phyloP scores from a whole-genome alignment of 1,284 basidiomycete species.

The Ganoderma resinaceum region DNA sequence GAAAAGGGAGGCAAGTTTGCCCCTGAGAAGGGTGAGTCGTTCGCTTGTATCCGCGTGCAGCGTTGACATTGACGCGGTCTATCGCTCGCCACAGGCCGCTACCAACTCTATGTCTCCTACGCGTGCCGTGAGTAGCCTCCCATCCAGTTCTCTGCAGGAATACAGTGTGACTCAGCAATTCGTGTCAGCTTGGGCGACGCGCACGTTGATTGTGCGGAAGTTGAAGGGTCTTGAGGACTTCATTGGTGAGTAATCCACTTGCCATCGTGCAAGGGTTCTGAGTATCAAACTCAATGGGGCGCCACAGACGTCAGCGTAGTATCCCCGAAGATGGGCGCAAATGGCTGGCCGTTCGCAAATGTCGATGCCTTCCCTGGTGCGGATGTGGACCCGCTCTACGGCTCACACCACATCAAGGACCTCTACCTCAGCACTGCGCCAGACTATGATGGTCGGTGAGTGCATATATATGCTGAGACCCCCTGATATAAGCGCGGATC shows the following conservation, averaged over 20 bases:
- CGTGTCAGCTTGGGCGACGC: constrained; percentile 86
- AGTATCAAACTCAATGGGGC: background rate
- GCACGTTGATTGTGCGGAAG: constrained; percentile 87
- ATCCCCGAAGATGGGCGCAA: constrained; percentile 84
- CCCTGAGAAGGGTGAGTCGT: constrained; percentile 77
- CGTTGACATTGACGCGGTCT: too few relatives aligned
- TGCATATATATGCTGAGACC: constrained; percentile 50
- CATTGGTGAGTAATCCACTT: constrained; percentile 62
- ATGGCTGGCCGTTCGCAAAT: constrained; percentile 90
- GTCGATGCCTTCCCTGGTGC: constrained; percentile 77
- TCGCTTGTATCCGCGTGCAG: background rate
- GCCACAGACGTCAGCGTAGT: constrained; percentile 83
- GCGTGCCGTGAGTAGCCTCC: constrained; percentile 70
- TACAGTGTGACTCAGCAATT: background rate
- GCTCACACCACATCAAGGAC: constrained; percentile 80
- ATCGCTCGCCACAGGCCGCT: constrained; percentile 71
- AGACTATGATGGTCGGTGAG: constrained; percentile 71
- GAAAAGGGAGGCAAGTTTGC: constrained; percentile 77
- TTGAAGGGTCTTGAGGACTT: constrained; percentile 92
- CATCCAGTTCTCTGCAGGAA: background rate
- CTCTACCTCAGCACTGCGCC: constrained; percentile 85
- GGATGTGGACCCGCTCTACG: constrained; percentile 77
- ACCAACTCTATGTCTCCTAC: constrained; percentile 88
- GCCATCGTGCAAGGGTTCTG: background rate
- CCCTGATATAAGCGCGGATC: constrained; percentile 84